Evolutionary conservation across 306 rosid genomes (phyloP).

Genomic region (Psophocarpus tetragonolobus): DNA sequence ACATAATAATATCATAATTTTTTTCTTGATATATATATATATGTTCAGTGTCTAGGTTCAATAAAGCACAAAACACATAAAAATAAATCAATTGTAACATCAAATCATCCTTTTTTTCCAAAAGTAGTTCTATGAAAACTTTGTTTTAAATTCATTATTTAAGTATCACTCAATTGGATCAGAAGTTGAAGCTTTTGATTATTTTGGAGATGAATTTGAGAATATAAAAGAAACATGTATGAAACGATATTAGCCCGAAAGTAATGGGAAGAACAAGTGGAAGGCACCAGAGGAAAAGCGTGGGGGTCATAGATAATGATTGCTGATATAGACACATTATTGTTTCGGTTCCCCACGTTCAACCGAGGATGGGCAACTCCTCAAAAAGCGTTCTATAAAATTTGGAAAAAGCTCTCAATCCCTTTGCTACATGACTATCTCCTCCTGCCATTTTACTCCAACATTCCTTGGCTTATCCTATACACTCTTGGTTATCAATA

Average conservation of each 20-base stretch:
- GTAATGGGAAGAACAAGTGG: conserved; percentile 33
- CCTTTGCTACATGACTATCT: neutral
- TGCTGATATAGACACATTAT: conserved; percentile 62
- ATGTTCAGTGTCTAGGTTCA: neutral
- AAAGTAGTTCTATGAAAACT: neutral
- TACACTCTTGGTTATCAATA: neutral
- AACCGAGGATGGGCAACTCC: conserved; percentile 42
- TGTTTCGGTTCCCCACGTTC: conserved; percentile 75
- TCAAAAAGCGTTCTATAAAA: conserved; percentile 22
- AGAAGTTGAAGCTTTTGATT: neutral
- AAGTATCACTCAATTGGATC: neutral
- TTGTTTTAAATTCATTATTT: neutral
- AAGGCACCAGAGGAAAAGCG: conserved; percentile 16
- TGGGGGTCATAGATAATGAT: conserved; percentile 45
- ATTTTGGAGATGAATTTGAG: neutral
- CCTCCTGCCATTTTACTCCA: conserved; percentile 13
- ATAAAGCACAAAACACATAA: neutral
- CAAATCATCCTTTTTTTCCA: neutral
- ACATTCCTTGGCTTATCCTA: neutral
- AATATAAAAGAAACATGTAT: neutral
- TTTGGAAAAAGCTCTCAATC: neutral
- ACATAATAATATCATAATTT: neutral
- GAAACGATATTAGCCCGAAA: conserved; percentile 9
- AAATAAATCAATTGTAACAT: neutral
- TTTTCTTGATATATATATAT: too few species aligned